A percentile compares a stretch with the other conserved stretches of the same genome.
Evolutionary conservation across 768 basidiomycete species (phyloP).

Genomic region (Leccinum subgranulosum): DNA sequence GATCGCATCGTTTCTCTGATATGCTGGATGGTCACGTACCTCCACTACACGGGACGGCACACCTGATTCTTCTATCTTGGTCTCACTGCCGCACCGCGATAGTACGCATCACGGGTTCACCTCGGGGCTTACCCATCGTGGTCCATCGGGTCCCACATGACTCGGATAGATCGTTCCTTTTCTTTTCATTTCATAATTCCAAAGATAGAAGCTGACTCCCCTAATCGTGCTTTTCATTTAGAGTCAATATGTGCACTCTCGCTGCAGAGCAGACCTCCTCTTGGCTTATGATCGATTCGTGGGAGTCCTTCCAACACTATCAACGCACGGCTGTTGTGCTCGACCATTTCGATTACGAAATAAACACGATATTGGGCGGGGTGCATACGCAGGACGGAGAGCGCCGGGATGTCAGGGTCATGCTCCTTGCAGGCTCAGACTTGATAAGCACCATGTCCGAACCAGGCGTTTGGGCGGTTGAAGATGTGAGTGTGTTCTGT

Average conservation of each 20-base stretch:
- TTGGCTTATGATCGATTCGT: constrained; percentile 97
- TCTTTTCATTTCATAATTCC: not conserved
- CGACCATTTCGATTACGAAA: constrained; percentile 94
- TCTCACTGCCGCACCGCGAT: constrained; percentile 6
- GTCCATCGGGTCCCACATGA: constrained; percentile 3
- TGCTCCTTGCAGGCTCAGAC: constrained; percentile 98
- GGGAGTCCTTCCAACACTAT: constrained; percentile 95
- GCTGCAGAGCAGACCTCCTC: constrained; percentile 87
- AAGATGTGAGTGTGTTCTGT: constrained; percentile 65
- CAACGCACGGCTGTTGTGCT: constrained; percentile 96
- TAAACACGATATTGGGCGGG: constrained; percentile 84
- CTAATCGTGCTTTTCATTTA: constrained; percentile 31
- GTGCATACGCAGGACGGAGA: constrained; percentile 71
- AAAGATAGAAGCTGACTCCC: constrained; percentile 20
- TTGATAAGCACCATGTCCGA: constrained; percentile 97
- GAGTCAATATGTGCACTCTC: constrained; percentile 84
- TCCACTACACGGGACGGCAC: constrained; percentile 4
- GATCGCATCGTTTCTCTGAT: constrained; percentile 9
- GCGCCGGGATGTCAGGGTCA: constrained; percentile 72
- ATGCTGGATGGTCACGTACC: constrained; percentile 6
- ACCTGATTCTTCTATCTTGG: constrained; percentile 15
- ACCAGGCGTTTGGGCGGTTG: constrained; percentile 95
- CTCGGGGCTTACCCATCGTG: constrained; percentile 10
- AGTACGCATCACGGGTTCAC: constrained; percentile 6
- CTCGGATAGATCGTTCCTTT: constrained; percentile 5